phyloP scores from a whole-genome alignment of 2,329 filamentous ascomycete genomes.

The Parasarocladium wereldwijsianum region DNA sequence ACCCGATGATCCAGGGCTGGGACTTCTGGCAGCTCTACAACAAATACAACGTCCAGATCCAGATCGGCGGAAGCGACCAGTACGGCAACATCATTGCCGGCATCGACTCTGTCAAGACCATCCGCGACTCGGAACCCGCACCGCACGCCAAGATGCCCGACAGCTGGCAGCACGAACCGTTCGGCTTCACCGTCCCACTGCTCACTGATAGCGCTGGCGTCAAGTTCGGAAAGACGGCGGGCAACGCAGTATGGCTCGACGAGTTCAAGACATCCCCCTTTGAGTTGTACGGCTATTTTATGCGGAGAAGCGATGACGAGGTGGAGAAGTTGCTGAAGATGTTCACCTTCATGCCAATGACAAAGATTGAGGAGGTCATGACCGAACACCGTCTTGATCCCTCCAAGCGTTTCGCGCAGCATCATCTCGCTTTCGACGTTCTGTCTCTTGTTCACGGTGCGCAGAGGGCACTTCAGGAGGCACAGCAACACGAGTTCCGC shows the following conservation, averaged over 20 bases:
- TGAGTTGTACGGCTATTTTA: conserved; percentile 83
- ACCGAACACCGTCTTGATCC: conserved; percentile 51
- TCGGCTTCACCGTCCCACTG: conserved; percentile 83
- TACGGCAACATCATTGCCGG: conserved; percentile 92
- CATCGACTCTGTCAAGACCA: conserved; percentile 68
- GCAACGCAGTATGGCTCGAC: conserved; percentile 90
- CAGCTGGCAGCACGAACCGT: conserved; percentile 39
- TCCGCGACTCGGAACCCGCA: conserved; percentile 43
- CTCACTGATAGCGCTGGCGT: conserved; percentile 71
- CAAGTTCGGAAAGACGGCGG: conserved; percentile 91
- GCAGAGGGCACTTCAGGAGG: conserved; percentile 46
- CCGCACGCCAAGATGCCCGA: conserved; percentile 22
- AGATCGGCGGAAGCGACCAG: conserved; percentile 92
- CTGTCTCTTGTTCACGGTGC: conserved; percentile 64
- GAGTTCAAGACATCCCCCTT: conserved; percentile 64
- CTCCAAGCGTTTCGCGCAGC: conserved; percentile 64
- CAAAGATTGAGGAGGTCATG: conserved; percentile 55
- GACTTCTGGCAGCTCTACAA: conserved; percentile 85
- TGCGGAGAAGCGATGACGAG: conserved; percentile 67
- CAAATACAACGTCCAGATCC: conserved; percentile 55
- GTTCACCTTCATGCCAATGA: conserved; percentile 73
- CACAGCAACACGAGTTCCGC: conserved; percentile 34
- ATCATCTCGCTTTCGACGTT: conserved; percentile 69
- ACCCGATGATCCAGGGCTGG: conserved; percentile 88
- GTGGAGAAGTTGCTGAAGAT: conserved; percentile 72